phyloP scores from a whole-genome alignment of 2,329 filamentous ascomycete species.

The Chaetomium sp. region DNA sequence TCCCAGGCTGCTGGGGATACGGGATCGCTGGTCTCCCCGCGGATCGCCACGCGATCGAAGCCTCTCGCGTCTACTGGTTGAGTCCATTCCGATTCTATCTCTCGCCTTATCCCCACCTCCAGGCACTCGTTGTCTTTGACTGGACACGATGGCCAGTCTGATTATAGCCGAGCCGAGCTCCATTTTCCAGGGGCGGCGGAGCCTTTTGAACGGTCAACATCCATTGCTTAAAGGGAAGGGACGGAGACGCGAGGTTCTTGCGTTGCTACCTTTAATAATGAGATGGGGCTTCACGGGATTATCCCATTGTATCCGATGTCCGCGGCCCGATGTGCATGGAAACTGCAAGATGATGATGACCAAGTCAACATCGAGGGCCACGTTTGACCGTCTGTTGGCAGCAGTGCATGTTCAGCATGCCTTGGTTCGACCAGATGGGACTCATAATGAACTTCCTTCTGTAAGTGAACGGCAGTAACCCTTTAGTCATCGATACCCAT shows the following conservation, averaged over 20 bases:
- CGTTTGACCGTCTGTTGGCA: slow-evolving; percentile 20
- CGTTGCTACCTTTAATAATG: no score
- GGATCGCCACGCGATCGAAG: slow-evolving; percentile 7
- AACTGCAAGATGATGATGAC: slow-evolving; percentile 11
- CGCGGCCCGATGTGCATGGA: neutral
- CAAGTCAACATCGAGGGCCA: slow-evolving; percentile 11
- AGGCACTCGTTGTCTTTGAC: no score
- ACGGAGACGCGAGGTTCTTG: no score
- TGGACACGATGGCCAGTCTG: no score
- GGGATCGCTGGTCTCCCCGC: no score
- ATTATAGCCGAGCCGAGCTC: no score
- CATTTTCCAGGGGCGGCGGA: no score
- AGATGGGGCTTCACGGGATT: no score
- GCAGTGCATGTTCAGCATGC: slow-evolving; percentile 23
- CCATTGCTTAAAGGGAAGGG: no score
- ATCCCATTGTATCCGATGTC: no score
- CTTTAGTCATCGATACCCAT: neutral
- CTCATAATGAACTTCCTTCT: slow-evolving; percentile 20
- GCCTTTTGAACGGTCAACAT: no score
- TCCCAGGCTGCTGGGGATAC: no score
- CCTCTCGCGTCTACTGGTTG: slow-evolving; percentile 2
- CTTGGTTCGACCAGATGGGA: slow-evolving; percentile 19
- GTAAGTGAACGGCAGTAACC: slow-evolving; percentile 7
- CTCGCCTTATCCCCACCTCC: neutral
- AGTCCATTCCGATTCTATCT: neutral